Evolutionary conservation across 805 yeast genomes (phyloP).

Genomic region (Blastobotrys robertii): DNA sequence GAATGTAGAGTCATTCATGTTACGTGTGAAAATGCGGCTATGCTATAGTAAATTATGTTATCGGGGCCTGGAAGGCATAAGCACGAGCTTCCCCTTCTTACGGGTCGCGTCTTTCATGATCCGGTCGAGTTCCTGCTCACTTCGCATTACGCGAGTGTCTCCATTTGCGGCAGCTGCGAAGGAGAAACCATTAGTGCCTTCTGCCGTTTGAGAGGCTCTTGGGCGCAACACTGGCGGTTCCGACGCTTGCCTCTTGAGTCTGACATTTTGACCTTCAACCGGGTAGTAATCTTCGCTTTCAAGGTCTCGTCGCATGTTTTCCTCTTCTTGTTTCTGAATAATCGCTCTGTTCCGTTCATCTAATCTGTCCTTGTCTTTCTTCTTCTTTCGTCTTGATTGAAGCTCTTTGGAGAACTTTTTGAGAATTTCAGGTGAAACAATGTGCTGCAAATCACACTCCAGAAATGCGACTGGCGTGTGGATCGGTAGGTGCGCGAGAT

Average conservation of each 20-base stretch:
- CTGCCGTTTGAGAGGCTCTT: not conserved
- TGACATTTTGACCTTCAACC: conserved; percentile 2
- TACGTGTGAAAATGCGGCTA: not conserved
- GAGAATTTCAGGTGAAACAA: conserved; percentile 21
- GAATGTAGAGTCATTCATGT: not conserved
- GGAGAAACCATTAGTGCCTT: conserved; percentile 14
- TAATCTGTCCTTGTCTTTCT: conserved; percentile 15
- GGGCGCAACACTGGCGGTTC: not conserved
- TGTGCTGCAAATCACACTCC: conserved; percentile 73
- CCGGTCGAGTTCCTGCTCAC: conserved; percentile 12
- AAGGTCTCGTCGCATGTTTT: conserved; percentile 25
- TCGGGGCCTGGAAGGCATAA: conserved; percentile 13
- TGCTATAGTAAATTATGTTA: not conserved
- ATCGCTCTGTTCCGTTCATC: conserved; percentile 22
- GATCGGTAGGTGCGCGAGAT: conserved; percentile 68
- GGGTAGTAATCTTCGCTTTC: conserved; percentile 5
- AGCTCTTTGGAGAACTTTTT: conserved; percentile 20
- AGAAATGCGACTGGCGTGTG: conserved; percentile 79
- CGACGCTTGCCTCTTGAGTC: conserved; percentile 1
- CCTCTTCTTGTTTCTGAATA: conserved; percentile 29
- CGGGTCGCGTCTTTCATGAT: conserved; percentile 12
- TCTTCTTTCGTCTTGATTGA: conserved; percentile 15
- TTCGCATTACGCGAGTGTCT: conserved; percentile 12
- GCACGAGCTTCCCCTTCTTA: conserved; percentile 22
- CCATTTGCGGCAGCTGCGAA: conserved; percentile 11